Evolutionary conservation across 148 eudicot genomes (phyloP).

Genomic region (Rhododendron ovatum): DNA sequence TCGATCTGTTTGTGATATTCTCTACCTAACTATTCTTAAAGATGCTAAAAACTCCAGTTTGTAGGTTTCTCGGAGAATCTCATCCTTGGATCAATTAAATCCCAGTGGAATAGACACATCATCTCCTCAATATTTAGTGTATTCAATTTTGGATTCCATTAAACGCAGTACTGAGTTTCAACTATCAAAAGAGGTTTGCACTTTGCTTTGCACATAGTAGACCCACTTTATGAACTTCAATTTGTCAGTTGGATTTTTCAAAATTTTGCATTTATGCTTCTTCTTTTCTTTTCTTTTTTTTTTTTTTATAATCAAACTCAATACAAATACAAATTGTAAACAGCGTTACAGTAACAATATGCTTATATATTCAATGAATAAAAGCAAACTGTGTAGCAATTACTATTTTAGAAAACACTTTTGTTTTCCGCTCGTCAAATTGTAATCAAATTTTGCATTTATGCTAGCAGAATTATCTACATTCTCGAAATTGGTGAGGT

Average conservation of each 20-base stretch:
- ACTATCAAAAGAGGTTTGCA: conserved; percentile 22
- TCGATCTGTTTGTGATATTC: not conserved
- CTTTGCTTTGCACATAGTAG: not conserved
- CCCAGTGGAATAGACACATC: conserved; percentile 12
- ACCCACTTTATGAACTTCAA: not conserved
- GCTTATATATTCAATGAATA: conserved; percentile 1
- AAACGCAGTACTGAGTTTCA: conserved; percentile 22
- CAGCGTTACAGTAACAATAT: conserved; percentile 14
- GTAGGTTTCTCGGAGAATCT: conserved; percentile 21
- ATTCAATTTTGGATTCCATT: conserved; percentile 24
- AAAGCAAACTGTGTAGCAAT: conserved; percentile 23
- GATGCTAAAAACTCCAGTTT: conserved; percentile 10
- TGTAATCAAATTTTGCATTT: not conserved
- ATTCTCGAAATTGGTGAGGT: not conserved
- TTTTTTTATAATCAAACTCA: too few relatives aligned
- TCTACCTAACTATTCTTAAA: not conserved
- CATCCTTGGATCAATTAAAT: conserved; percentile 23
- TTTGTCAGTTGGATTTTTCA: not conserved
- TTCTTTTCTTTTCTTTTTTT: too few relatives aligned
- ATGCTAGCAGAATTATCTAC: not conserved
- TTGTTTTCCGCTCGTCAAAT: conserved; percentile 5
- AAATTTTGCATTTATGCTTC: not conserved
- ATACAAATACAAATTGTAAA: conserved; percentile 2
- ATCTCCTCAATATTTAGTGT: conserved; percentile 20
- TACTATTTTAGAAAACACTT: not conserved